Percentiles rank a stretch among this genome's conserved stretches.
These are phyloP conservation scores for Blastomyces gilchristii DNA, from an alignment of 2,329 filamentous ascomycete genomes.

Conservation along the genomic window DNA sequence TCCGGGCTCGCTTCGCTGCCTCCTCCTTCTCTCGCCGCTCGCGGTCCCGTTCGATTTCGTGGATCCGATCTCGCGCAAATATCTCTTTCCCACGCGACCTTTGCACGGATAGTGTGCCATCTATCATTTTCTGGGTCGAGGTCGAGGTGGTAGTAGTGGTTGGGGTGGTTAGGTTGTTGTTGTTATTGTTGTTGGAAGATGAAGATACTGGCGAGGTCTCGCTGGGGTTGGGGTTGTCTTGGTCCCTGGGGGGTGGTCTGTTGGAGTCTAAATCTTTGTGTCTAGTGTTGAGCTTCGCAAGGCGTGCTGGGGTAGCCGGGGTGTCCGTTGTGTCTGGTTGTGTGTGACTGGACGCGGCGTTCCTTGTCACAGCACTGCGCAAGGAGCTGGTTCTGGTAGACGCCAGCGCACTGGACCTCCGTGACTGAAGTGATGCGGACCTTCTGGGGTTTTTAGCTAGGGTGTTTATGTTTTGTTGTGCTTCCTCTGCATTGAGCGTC, in stretches of 20 bases:
- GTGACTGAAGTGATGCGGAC: background rate
- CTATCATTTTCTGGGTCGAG: constrained; percentile 4
- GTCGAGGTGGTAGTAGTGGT: constrained; percentile 13
- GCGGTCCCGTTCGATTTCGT: constrained; percentile 20
- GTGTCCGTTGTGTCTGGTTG: constrained; percentile 12
- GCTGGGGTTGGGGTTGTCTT: background rate
- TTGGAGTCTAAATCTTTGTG: background rate
- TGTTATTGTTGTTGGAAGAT: background rate
- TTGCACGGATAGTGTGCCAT: constrained; percentile 15
- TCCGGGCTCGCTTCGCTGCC: constrained; percentile 24
- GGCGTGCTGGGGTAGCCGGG: background rate
- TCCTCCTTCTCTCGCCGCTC: constrained; percentile 25
- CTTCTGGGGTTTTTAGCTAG: background rate
- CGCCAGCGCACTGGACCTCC: background rate
- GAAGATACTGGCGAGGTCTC: background rate
- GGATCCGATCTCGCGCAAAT: constrained; percentile 19
- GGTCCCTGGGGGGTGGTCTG: background rate
- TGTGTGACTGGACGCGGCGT: constrained; percentile 4
- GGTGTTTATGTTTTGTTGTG: background rate
- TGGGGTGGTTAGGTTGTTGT: background rate
- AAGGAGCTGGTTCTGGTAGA: constrained; percentile 7
- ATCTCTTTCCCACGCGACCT: constrained; percentile 24
- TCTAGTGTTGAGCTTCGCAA: background rate
- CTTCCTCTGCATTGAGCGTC: constrained; percentile 5
- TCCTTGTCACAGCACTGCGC: constrained; percentile 9